Evolutionary conservation across 2,329 filamentous ascomycete species (phyloP), one percentile per base, ranked within the genome.

Genomic region (Tricladium varicosporioides): DNA sequence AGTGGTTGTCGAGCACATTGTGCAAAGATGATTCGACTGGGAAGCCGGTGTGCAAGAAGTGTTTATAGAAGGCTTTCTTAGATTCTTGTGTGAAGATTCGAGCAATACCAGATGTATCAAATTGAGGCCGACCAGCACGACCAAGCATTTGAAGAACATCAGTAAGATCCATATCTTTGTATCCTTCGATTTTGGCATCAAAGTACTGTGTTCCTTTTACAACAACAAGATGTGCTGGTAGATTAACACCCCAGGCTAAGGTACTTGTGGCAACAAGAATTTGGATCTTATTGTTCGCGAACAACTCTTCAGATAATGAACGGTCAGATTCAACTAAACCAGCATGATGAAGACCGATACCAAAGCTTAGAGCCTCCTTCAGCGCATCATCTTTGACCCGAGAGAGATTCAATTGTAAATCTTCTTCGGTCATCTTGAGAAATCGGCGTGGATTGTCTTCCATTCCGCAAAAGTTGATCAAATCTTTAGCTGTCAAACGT

Each of bases 41-140:
- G 72, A 99, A 99, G 1, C 94, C 95, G 0, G 93, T 97, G 70
- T 99, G 94, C 54, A 99, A 75, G 76, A 99, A 99, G 75, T 99
- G 94, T 77, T 99, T 99, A 76, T 99, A 99, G 73, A 99, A 99
- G 58, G 95, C 91, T 75, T 99, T 99, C 79, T 97, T 99, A 2
- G 93, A 80, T 67, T 97, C 92, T 68, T 99, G 92, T 0, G 94
- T 99, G 70, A 99, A 96, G 70, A 99, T 99, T 31, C 93, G 87
- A 9, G 94, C 95, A 56, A 99, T 95, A 63, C 95, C 94, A 0
- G 92, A 96, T 53, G 87, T 89, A 73, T 99, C 94, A 71, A 99
- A 99, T 70, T 99, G 94, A 2, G 94, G 94, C 61, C 94, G 89
- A 14, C 94, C 94, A 11, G 94, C 94, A 74, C 94, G 88, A 65